Percentiles rank a stretch among this genome's conserved stretches.
phyloP scores from a whole-genome alignment of 164 flowering plant genomes.

The Nymphaea colorata region DNA sequence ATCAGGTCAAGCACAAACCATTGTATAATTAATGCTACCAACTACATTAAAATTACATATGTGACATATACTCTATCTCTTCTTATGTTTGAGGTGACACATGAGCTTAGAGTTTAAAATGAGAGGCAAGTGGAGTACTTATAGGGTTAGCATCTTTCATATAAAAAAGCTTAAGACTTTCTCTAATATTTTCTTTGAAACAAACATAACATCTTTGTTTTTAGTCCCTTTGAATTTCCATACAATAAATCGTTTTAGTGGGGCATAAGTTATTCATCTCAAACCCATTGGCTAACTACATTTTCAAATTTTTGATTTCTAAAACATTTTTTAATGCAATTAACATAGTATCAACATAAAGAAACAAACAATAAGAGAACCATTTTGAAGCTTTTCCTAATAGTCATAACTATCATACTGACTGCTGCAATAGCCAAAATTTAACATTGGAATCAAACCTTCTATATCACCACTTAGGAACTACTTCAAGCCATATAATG shows the following conservation, averaged over 20 bases:
- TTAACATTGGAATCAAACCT: constrained; percentile 3
- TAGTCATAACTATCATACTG: constrained; percentile 9
- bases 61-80: constrained; percentile 3
- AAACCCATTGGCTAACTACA: not conserved
- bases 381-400: not conserved
- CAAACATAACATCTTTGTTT: not conserved
- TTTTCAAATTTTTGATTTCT: constrained; percentile 2
- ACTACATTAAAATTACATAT: constrained; percentile 3
- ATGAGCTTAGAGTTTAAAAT: constrained; percentile 1
- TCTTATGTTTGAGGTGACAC: not conserved
- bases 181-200: not conserved
- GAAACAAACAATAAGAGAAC: constrained; percentile 1
- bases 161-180: not conserved
- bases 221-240: constrained; percentile 1
- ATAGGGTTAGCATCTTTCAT: constrained; percentile 3
- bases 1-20: constrained; percentile 2
- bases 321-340: not conserved
- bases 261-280: constrained; percentile 1
- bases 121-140: not conserved
- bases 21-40: constrained; percentile 5
- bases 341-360: constrained; percentile 3
- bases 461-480: constrained; percentile 2
- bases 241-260: no score
- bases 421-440: not conserved
- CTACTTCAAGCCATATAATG: constrained; percentile 3